A percentile compares a stretch with the other conserved stretches of the same genome.
Evolutionary conservation across 164 flowering plant species (phyloP).

Genomic region (Tetrastigma voinierianum): DNA sequence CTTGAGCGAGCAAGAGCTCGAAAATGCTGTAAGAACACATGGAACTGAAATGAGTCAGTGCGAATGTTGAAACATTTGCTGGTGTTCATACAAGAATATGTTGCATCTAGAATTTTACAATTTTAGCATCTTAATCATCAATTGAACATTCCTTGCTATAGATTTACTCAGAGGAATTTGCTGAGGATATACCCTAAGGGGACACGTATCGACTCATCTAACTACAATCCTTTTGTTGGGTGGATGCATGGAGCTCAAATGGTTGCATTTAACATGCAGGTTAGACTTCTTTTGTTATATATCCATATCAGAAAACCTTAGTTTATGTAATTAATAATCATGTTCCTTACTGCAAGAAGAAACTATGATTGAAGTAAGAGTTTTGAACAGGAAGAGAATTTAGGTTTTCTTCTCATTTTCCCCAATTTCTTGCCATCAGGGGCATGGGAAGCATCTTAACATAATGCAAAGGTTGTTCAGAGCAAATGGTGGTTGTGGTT

Average conservation of each 20-base stretch:
- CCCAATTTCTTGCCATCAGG: conserved; percentile 10
- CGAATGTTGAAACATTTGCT: too few species aligned
- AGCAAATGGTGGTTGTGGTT: conserved; percentile 42
- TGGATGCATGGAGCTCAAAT: conserved; percentile 43
- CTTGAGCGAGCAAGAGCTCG: conserved; percentile 34
- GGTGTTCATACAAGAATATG: too few species aligned
- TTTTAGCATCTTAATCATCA: background rate
- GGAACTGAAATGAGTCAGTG: conserved; percentile 30
- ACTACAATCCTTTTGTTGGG: conserved; percentile 31
- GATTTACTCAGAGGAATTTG: conserved; percentile 35
- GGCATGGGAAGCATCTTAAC: conserved; percentile 31
- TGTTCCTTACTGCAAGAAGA: too few species aligned
- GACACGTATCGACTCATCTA: conserved; percentile 25
- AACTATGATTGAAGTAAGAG: too few species aligned
- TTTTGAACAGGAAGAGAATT: background rate
- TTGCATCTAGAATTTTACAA: too few species aligned
- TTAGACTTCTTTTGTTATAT: background rate
- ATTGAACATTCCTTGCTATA: conserved; percentile 1
- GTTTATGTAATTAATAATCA: too few species aligned
- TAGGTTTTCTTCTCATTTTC: background rate
- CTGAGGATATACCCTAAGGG: conserved; percentile 39
- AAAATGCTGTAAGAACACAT: conserved; percentile 12
- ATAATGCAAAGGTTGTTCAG: conserved; percentile 39
- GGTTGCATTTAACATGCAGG: conserved; percentile 48
- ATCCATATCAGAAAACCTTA: too few species aligned